Evolutionary conservation across 495 filamentous ascomycete genomes (phyloP).

Genomic region (Bryoglossum gracile): DNA sequence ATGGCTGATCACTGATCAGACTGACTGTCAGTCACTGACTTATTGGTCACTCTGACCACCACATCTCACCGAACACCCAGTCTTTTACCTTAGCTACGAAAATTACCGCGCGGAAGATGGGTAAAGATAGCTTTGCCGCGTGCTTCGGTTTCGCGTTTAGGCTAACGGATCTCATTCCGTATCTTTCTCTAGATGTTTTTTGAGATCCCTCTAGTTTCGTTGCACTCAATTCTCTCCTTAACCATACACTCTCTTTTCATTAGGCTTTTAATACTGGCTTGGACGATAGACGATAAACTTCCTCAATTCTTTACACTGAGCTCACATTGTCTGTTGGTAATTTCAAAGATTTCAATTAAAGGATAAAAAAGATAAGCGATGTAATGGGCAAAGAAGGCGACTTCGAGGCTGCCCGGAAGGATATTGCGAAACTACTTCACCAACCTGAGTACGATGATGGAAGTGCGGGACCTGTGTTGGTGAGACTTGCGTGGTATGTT

Average conservation of each 20-base stretch:
- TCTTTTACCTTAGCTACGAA: too few relatives aligned
- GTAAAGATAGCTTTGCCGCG: slow-evolving; percentile 12
- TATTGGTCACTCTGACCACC: too few relatives aligned
- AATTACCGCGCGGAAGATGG: too few relatives aligned
- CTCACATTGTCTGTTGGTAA: background rate
- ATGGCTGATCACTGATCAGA: too few relatives aligned
- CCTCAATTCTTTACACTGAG: background rate
- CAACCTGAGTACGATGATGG: slow-evolving; percentile 58
- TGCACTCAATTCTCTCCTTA: background rate
- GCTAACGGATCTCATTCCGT: background rate
- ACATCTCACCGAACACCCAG: too few relatives aligned
- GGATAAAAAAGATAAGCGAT: slow-evolving; percentile 12
- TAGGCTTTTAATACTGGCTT: background rate
- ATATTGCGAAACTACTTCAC: slow-evolving; percentile 47
- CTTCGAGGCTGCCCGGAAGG: slow-evolving; percentile 45
- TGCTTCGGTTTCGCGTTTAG: slow-evolving; percentile 13
- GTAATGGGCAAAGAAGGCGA: slow-evolving; percentile 30
- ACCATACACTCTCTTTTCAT: too few relatives aligned
- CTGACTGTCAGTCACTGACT: too few relatives aligned
- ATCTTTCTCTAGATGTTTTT: slow-evolving; percentile 2
- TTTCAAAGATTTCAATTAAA: background rate
- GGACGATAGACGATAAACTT: background rate
- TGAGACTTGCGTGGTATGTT: slow-evolving; percentile 53
- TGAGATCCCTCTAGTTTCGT: background rate
- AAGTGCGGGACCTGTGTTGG: slow-evolving; percentile 53